Evolutionary conservation across 1,284 basidiomycete species (phyloP), one percentile per base, ranked within the genome.

Genomic region (Puccinia hordei): DNA sequence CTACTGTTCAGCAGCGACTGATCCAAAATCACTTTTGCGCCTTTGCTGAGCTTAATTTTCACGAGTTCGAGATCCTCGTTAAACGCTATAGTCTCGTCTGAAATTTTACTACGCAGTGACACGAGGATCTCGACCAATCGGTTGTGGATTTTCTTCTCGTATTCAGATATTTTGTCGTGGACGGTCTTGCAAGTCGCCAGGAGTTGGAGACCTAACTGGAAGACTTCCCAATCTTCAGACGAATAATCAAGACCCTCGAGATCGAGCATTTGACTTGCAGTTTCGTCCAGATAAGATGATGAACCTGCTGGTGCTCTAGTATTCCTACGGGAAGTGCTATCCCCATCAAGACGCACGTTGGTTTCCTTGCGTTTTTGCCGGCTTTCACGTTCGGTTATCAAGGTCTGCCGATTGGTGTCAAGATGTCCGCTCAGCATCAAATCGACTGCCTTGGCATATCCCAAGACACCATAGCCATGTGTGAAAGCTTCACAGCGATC

Each of bases 1-100:
- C 89, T 88, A 19, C 92, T 92, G 85, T 97, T 95, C 51, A 97
- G 88, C 0, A 90, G 87, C 0, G 92, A 94, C 83, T 93, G 92
- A 75, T 90, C 90, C 35, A 98, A 87, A 13, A 96, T 86, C 75
- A 90, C 88, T 22, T 90, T 88, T 81, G 91, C 90, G 0, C 93
- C 93, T 69, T 88, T 89, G 27, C 90, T 92, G 8, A 89, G 89
- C 1, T 89, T 89, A 0, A 90, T 88, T 30, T 90, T 87, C 63
- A 88, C 87, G 82, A 89, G 87, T 22, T 88, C 53, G 35, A 55
- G 38, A 33, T 65, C 65, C 22, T 72, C 78, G 12, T 44, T 80
- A 17, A 38, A 89, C 0, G 86, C 85, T 0, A 90, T 89, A 76
- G 91, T 89, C 33, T 86, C 87, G 55, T 89, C 87, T 12, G 89